A percentile compares a stretch with the other conserved stretches of the same genome.
These are phyloP conservation scores for Kazachstania sp. DNA, from an alignment of 1,139 yeast genomes.

Conservation along the genomic window DNA sequence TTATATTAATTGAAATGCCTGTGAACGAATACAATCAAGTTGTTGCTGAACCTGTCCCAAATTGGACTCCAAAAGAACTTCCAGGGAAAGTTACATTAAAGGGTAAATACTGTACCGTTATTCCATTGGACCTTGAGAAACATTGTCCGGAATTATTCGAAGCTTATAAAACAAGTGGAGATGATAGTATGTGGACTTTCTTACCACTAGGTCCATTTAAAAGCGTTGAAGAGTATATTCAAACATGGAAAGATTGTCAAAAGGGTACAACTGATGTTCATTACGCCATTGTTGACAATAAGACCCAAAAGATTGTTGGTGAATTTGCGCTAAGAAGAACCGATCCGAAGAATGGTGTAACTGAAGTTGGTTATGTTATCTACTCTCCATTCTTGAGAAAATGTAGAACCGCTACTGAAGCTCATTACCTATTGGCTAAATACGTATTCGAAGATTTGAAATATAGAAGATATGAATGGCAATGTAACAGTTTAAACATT, in stretches of 20 bases:
- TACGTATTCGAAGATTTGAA: slow-evolving; percentile 27
- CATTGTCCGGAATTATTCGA: slow-evolving; percentile 11
- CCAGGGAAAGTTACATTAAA: slow-evolving; percentile 9
- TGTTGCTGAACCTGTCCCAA: slow-evolving; percentile 9
- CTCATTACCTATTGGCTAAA: slow-evolving; percentile 24
- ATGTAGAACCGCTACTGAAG: slow-evolving; percentile 29
- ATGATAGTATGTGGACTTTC: slow-evolving; percentile 13
- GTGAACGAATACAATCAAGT: slow-evolving; percentile 6
- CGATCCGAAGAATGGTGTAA: slow-evolving; percentile 20
- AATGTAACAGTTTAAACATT: slow-evolving; percentile 28
- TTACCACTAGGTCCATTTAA: slow-evolving; percentile 13
- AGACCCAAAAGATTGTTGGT: slow-evolving; percentile 24
- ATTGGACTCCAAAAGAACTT: slow-evolving; percentile 9
- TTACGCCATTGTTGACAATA: slow-evolving; percentile 21
- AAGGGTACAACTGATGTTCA: slow-evolving; percentile 5
- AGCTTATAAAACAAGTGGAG: slow-evolving; percentile 5
- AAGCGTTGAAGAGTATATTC: slow-evolving; percentile 2
- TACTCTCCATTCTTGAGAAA: slow-evolving; percentile 23
- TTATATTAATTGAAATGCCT: not conserved
- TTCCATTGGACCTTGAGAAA: slow-evolving; percentile 12
- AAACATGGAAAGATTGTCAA: slow-evolving; percentile 1
- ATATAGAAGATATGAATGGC: slow-evolving; percentile 33
- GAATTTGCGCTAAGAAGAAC: slow-evolving; percentile 20
- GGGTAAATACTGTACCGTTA: slow-evolving; percentile 11
- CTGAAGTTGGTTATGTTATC: slow-evolving; percentile 30